Evolutionary conservation across 140 eudicot species (phyloP).

Genomic region (Bidens hawaiensis): DNA sequence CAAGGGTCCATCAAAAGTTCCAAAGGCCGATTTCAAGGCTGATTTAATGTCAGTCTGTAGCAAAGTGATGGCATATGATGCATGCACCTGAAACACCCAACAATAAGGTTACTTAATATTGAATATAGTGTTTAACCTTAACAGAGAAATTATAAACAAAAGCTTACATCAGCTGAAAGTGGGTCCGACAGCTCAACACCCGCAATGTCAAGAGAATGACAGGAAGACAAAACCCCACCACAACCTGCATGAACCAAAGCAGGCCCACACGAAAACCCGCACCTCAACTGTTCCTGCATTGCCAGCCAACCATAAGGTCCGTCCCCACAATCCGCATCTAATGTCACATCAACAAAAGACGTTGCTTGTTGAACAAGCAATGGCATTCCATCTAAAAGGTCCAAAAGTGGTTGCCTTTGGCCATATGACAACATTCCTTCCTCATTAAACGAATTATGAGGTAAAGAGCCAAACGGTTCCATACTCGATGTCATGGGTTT

Average conservation of each 20-base stretch:
- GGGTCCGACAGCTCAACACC: slow-evolving; percentile 93
- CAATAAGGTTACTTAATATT: neutral
- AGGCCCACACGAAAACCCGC: slow-evolving; percentile 98
- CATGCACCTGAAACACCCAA: slow-evolving; percentile 69
- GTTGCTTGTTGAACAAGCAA: slow-evolving; percentile 96
- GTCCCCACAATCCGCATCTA: slow-evolving; percentile 89
- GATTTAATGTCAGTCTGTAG: slow-evolving; percentile 84
- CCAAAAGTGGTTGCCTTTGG: slow-evolving; percentile 85
- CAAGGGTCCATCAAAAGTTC: slow-evolving; percentile 86
- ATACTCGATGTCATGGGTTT: slow-evolving; percentile 50
- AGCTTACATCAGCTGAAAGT: slow-evolving; percentile 81
- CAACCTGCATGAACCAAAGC: slow-evolving; percentile 95
- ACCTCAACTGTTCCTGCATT: slow-evolving; percentile 91
- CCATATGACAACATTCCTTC: slow-evolving; percentile 75
- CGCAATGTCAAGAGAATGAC: slow-evolving; percentile 91
- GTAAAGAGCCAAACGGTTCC: slow-evolving; percentile 49
- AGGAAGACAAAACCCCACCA: slow-evolving; percentile 91
- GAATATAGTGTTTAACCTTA: neutral
- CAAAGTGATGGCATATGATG: slow-evolving; percentile 79
- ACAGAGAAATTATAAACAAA: slow-evolving; percentile 3
- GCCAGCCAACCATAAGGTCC: slow-evolving; percentile 99
- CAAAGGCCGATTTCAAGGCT: slow-evolving; percentile 88
- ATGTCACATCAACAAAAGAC: slow-evolving; percentile 90
- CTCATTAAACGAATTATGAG: slow-evolving; percentile 65
- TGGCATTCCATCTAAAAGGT: slow-evolving; percentile 78